Percentiles rank a stretch among this genome's conserved stretches.
phyloP scores from a whole-genome alignment of 768 basidiomycete species.

The Mycena venus region DNA sequence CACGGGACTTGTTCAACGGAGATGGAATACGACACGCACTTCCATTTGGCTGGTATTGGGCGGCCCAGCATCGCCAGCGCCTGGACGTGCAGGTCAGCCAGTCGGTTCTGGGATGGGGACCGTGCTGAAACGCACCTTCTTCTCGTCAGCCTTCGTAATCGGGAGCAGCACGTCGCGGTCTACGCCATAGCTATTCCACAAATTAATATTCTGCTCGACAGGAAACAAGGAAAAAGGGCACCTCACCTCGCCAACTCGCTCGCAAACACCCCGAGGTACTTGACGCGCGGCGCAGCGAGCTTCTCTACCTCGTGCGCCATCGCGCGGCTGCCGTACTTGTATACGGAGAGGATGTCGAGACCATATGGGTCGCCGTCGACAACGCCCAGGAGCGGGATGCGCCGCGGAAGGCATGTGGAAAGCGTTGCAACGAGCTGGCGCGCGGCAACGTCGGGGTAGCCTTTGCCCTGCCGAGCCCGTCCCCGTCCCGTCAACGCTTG shows the following conservation, averaged over 20 bases:
- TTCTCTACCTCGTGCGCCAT: conserved; percentile 80
- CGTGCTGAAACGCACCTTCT: conserved; percentile 67
- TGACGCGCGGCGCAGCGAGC: conserved; percentile 75
- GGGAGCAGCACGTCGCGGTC: conserved; percentile 74
- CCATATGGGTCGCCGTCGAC: conserved; percentile 96
- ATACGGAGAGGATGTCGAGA: conserved; percentile 91
- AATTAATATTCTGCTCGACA: not conserved
- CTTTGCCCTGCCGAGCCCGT: conserved; percentile 81
- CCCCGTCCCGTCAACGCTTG: not conserved
- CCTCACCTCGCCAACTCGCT: conserved; percentile 76
- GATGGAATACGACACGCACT: conserved; percentile 50
- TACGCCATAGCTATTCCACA: conserved; percentile 65
- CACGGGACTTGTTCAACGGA: not conserved
- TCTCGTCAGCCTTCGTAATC: conserved; percentile 78
- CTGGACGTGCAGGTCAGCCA: conserved; percentile 49
- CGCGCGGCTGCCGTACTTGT: conserved; percentile 81
- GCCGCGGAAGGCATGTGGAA: conserved; percentile 70
- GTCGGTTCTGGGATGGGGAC: not conserved
- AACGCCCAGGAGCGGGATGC: conserved; percentile 82
- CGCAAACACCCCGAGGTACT: conserved; percentile 85
- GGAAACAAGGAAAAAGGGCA: not conserved
- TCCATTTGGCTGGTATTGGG: conserved; percentile 75
- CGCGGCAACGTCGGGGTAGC: conserved; percentile 95
- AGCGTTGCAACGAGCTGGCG: conserved; percentile 85
- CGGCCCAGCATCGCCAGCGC: conserved; percentile 74